Percentiles rank a stretch among this genome's conserved stretches.
phyloP scores from a whole-genome alignment of 805 yeast genomes.

The Danielia reshetovae region DNA sequence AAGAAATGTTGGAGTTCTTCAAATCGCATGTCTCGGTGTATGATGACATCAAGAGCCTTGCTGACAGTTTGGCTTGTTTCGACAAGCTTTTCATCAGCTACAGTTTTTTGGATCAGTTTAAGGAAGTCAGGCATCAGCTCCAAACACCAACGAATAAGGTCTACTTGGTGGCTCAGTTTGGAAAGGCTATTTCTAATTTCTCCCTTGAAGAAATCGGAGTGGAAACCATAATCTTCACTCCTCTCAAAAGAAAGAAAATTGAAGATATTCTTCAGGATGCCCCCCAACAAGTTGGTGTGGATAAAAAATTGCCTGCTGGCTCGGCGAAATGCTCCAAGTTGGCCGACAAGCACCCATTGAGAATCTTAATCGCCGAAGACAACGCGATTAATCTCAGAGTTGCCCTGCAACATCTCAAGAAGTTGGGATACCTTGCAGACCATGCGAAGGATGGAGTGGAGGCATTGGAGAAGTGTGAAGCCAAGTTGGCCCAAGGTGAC shows the following conservation, averaged over 20 bases:
- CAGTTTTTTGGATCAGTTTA: conserved; percentile 7
- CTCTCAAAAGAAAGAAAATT: conserved; percentile 25
- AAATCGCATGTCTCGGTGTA: conserved; percentile 30
- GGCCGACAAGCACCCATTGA: conserved; percentile 31
- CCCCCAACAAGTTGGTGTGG: too few species aligned
- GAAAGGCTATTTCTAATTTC: conserved; percentile 22
- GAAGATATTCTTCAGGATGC: conserved; percentile 7
- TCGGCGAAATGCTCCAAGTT: not conserved
- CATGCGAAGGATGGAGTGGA: conserved; percentile 51
- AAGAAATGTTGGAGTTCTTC: conserved; percentile 28
- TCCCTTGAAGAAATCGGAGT: conserved; percentile 15
- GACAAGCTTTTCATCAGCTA: conserved; percentile 22
- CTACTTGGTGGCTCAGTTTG: conserved; percentile 27
- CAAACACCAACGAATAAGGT: conserved; percentile 11
- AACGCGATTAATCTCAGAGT: conserved; percentile 48
- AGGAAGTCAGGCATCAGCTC: conserved; percentile 1
- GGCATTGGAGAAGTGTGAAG: conserved; percentile 35
- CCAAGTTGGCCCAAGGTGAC: conserved; percentile 18
- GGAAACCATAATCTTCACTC: conserved; percentile 24
- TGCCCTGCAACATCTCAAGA: conserved; percentile 45
- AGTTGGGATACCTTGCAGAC: conserved; percentile 48
- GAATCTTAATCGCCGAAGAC: conserved; percentile 54
- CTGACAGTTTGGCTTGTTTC: conserved; percentile 9
- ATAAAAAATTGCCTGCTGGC: too few species aligned
- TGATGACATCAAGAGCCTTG: conserved; percentile 13